These are phyloP conservation scores for Aspergillus piperis DNA, from an alignment of 2,329 filamentous ascomycete species.

Conservation along the genomic window DNA sequence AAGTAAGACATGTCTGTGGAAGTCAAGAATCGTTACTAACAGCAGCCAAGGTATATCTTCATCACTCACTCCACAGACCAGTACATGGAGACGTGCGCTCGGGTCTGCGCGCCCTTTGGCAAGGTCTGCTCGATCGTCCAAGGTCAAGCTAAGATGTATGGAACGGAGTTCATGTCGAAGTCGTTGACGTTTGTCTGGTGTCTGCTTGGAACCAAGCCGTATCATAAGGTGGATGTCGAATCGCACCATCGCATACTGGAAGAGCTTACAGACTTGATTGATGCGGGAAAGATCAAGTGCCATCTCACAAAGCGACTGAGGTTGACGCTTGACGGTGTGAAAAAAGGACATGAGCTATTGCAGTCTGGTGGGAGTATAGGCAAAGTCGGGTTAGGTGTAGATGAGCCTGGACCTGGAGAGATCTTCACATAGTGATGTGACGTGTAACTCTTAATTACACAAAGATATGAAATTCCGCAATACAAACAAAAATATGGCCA, in stretches of 20 bases:
- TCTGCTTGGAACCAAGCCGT: conserved; percentile 45
- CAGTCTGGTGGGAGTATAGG: conserved; percentile 40
- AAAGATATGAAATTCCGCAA: no score
- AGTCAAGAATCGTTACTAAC: neutral
- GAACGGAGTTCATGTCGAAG: conserved; percentile 51
- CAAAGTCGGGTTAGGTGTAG: conserved; percentile 1
- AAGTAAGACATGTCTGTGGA: neutral
- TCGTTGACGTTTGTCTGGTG: conserved; percentile 47
- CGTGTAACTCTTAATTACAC: no score
- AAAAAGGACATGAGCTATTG: conserved; percentile 42
- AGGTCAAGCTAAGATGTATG: conserved; percentile 47
- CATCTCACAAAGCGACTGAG: conserved; percentile 2
- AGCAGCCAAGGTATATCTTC: conserved; percentile 43
- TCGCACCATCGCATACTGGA: conserved; percentile 45
- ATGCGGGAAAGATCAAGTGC: neutral
- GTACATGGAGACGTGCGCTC: conserved; percentile 42
- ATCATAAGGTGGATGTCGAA: conserved; percentile 42
- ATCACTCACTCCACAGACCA: conserved; percentile 46
- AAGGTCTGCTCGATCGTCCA: conserved; percentile 52
- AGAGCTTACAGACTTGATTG: conserved; percentile 32
- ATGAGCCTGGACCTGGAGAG: neutral
- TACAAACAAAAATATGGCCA: no score
- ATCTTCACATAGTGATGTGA: neutral
- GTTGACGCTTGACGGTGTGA: conserved; percentile 39
- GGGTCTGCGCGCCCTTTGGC: conserved; percentile 47